Evolutionary conservation across 768 basidiomycete genomes (phyloP).

Genomic region (Lentinula sp.): DNA sequence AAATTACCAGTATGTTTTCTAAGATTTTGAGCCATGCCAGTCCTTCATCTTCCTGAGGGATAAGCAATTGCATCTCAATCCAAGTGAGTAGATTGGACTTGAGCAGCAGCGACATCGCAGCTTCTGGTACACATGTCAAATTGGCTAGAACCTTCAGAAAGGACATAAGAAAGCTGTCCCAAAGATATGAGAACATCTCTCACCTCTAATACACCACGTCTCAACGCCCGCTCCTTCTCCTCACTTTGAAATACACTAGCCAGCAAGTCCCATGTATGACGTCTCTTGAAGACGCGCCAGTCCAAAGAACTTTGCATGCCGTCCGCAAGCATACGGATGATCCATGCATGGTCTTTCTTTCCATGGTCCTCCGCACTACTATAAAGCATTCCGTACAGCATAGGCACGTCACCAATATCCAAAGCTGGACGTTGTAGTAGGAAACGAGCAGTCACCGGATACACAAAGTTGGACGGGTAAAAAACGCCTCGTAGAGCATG

Average conservation of each 20-base stretch:
- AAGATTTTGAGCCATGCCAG: constrained; percentile 62
- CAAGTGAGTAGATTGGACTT: constrained; percentile 71
- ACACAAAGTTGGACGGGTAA: constrained; percentile 84
- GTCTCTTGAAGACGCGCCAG: constrained; percentile 73
- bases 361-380: constrained; percentile 65
- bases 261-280: constrained; percentile 86
- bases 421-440: constrained; percentile 83
- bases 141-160: constrained; percentile 63
- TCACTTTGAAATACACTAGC: constrained; percentile 77
- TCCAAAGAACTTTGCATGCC: constrained; percentile 72
- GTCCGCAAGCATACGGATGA: constrained; percentile 75
- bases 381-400: constrained; percentile 87
- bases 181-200: not conserved
- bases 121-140: constrained; percentile 63
- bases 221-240: constrained; percentile 41
- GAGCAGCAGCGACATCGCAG: constrained; percentile 63
- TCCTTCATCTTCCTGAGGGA: constrained; percentile 28
- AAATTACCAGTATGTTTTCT: constrained; percentile 53
- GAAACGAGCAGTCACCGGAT: constrained; percentile 82
- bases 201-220: constrained; percentile 65
- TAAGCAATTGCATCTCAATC: constrained; percentile 69
- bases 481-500: constrained; percentile 81
- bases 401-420: constrained; percentile 79
- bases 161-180: not conserved
- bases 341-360: constrained; percentile 89